These are phyloP conservation scores for Cryphonectria parasitica DNA, from an alignment of 2,329 filamentous ascomycete genomes.

Conservation along the genomic window DNA sequence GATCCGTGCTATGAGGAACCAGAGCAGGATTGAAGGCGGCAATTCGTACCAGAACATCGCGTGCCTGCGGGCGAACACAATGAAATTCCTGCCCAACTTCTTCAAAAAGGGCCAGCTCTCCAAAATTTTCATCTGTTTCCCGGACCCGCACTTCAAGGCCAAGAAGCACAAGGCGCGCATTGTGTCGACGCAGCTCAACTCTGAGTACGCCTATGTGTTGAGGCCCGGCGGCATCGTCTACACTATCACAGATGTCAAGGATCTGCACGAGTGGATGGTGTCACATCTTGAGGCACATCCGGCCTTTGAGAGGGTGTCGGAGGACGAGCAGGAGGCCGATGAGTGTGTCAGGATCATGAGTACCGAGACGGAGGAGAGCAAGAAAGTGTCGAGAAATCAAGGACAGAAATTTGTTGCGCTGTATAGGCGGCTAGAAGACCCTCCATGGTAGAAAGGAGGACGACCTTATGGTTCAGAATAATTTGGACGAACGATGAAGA, in stretches of 20 bases:
- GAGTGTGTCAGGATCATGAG: conserved; percentile 75
- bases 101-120: conserved; percentile 79
- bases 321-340: conserved; percentile 70
- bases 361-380: conserved; percentile 91
- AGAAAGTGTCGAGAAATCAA: conserved; percentile 91
- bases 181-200: conserved; percentile 83
- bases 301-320: conserved; percentile 75
- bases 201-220: conserved; percentile 90
- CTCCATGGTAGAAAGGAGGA: conserved; percentile 63
- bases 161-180: conserved; percentile 97
- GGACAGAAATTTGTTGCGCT: conserved; percentile 91
- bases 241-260: conserved; percentile 96
- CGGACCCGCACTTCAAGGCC: conserved; percentile 96
- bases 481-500: too few species aligned
- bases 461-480: too few species aligned
- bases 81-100: conserved; percentile 99
- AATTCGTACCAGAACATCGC: conserved; percentile 81
- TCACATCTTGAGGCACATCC: conserved; percentile 78
- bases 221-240: conserved; percentile 85
- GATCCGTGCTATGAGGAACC: conserved; percentile 76
- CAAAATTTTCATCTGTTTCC: conserved; percentile 97
- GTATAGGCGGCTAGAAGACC: conserved; percentile 80
- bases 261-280: conserved; percentile 92
- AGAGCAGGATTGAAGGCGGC: conserved; percentile 51
- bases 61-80: conserved; percentile 89